Base-by-base conservation (phyloP, 805 yeast genomes). In the Sungouiella thailandica region DNA sequence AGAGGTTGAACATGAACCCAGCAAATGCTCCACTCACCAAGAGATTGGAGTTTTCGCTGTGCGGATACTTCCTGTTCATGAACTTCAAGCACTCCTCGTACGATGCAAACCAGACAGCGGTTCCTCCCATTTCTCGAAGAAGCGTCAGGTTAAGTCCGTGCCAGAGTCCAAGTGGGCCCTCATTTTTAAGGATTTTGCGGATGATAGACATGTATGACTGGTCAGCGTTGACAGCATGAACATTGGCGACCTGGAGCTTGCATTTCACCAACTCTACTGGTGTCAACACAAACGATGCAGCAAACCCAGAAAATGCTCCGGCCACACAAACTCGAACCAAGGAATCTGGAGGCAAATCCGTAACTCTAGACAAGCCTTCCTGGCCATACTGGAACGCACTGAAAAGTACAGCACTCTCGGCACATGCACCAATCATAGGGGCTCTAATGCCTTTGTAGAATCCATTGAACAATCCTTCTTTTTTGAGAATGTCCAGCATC, bases 251-350 rank as follows among this genome's bases (percentile, higher is more conserved):
- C 58, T 90, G 97, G 53, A 89, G 60, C 50, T 80, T 79, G 59
- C 97, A 89, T 56, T 90, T 90, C 47, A 90, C 68, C 38, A 90
- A 65, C 56, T 90, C 97, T n/a, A 90, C 79, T 0, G 97, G 97
- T 0, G 97, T 88, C 37, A 90, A 62, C 5, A 87, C 76, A 50
- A 81, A 81, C 16, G 95, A 80, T 0, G 96, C 89, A 26, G 78
- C 70, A 7, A 87, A 65, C 4, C 97, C 97, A 27, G 93, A 77
- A 30, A 82, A 62, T 4, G 82, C 95, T 32, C 97, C 97, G 46
- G 89, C 76, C 0, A 68, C 38, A 24, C 85, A 59, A 10, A 45
- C 41, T n/a, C 39, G 23, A 6, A 28, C 17, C 27, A 45, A 14
- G 4, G 43, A 35, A 6, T 36, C 28, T 3, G 41, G 4, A 10